Conservation (phyloP, 2,329 filamentous ascomycete species). For the Periglandula ipomoeae region DNA sequence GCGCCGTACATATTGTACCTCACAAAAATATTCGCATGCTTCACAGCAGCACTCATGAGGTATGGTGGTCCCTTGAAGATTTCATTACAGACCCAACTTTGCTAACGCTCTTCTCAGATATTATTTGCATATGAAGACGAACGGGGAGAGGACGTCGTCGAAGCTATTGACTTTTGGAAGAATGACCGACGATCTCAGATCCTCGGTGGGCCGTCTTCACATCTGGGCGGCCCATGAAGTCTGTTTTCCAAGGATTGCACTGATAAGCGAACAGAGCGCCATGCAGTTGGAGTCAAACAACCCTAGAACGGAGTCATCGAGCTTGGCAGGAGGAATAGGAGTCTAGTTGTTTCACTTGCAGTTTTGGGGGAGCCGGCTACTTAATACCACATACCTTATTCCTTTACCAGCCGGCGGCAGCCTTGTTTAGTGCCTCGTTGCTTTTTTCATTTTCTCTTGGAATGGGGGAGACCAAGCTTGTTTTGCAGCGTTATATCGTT, state of each 20-base stretch:
- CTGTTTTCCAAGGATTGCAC: background rate
- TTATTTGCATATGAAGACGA: slow-evolving; percentile 97
- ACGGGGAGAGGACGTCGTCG: slow-evolving; percentile 82
- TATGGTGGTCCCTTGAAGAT: slow-evolving; percentile 42
- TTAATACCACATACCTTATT: background rate
- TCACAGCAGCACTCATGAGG: slow-evolving; percentile 94
- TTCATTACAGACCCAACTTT: background rate
- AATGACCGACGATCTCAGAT: slow-evolving; percentile 44
- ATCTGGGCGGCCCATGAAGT: slow-evolving; percentile 1
- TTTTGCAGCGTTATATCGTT: slow-evolving; percentile 4
- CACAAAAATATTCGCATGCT: slow-evolving; percentile 97
- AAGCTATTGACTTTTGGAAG: slow-evolving; percentile 95
- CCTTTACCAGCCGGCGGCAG: background rate
- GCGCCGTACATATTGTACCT: slow-evolving; percentile 90
- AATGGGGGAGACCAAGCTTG: background rate
- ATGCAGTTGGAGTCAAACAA: background rate
- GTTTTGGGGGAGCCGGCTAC: background rate
- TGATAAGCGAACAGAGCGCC: background rate
- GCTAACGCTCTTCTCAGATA: slow-evolving; percentile 50
- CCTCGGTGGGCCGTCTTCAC: slow-evolving; percentile 13
- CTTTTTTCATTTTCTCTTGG: background rate
- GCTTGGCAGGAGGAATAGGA: slow-evolving; percentile 13
- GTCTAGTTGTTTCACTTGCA: slow-evolving; percentile 18
- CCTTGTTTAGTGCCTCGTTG: slow-evolving; percentile 3
- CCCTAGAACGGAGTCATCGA: slow-evolving; percentile 9